Conservation (phyloP, 1,284 basidiomycete species). For the Naganishia cerealis region DNA sequence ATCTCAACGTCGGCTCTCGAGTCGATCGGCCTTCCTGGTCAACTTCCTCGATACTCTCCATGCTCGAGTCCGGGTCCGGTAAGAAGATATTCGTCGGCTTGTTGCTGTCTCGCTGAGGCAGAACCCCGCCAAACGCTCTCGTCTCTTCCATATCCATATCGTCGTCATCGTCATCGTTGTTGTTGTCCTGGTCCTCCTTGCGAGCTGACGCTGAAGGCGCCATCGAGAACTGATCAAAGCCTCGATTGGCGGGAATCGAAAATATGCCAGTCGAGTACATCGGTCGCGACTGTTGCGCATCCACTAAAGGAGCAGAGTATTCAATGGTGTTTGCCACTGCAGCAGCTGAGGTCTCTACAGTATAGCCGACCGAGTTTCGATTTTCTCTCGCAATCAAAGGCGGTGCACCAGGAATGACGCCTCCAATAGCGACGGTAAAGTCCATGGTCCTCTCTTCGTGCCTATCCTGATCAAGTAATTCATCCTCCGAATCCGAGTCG, state of each 20-base stretch:
- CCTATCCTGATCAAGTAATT: conserved; percentile 26
- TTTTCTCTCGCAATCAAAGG: conserved; percentile 44
- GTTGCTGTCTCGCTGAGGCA: conserved; percentile 29
- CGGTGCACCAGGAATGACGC: conserved; percentile 47
- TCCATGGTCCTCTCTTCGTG: conserved; percentile 55
- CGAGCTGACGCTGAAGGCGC: not conserved
- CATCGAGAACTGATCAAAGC: conserved; percentile 9
- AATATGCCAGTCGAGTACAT: conserved; percentile 22
- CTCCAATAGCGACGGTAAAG: conserved; percentile 54
- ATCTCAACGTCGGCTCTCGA: conserved; percentile 20
- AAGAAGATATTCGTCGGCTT: conserved; percentile 3
- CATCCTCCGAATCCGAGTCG: conserved; percentile 37
- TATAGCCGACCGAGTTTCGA: conserved; percentile 51
- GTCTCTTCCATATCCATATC: conserved; percentile 51
- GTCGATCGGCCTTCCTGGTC: conserved; percentile 12
- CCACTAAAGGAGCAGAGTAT: conserved; percentile 13
- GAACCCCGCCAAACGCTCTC: conserved; percentile 48
- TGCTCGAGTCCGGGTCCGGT: conserved; percentile 22
- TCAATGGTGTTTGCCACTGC: conserved; percentile 6
- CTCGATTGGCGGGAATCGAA: conserved; percentile 25
- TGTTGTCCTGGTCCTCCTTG: conserved; percentile 10
- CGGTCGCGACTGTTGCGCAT: conserved; percentile 9
- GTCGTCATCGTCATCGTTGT: conserved; percentile 46
- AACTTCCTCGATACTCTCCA: conserved; percentile 24
- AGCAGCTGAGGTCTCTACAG: conserved; percentile 35